Evolutionary conservation across 1,284 basidiomycete species (phyloP), one percentile per base, ranked within the genome.

Genomic region (Ganoderma multipileum): DNA sequence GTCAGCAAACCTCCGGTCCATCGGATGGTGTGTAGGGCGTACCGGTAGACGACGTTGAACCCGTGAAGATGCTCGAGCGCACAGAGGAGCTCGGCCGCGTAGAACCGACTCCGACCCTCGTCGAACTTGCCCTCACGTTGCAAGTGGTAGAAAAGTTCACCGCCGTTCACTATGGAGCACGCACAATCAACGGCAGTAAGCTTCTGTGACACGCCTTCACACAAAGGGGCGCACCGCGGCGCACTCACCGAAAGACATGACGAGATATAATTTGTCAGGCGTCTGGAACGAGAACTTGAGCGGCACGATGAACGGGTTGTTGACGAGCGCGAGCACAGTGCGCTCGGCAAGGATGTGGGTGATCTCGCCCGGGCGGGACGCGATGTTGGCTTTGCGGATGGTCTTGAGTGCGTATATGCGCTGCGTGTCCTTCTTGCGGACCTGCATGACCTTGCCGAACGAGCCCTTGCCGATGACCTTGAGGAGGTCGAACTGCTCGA

Each of bases 261-360:
- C 96, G 64, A 99, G 85, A 80, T 99, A 99, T 14, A 99, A 86
- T 82, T 99, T 99, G 79, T 99, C 97, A 4, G 95, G 95, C 73
- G 92, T 96, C 83, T 99, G 97, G 87, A 99, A 99, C 9, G 95
- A 97, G 81, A 99, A 99, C 79, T 99, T 99, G 80, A 99, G 90
- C 9, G 97, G 98, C 0, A 99, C 97, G 80, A 99, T 98, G 83
- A 99, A 99, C 0, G 97, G 97, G 76, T 97, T 98, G 84, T 99
- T 99, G 73, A 99, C 97, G 71, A 98, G 89, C 0, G 97, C 97
- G 57, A 99, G 87, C 23, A 99, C 98, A 0, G 97, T 99, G 69
- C 97, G 88, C 83, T 99, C 97, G 0, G 98, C 98, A 26, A 99
- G 87, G 64, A 98, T 99, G 79, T 99, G 98, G 3, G 96, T 99